These are phyloP conservation scores for Puccinellia tenuiflora DNA, from an alignment of 176 grass and related monocot species.

Conservation along the genomic window DNA sequence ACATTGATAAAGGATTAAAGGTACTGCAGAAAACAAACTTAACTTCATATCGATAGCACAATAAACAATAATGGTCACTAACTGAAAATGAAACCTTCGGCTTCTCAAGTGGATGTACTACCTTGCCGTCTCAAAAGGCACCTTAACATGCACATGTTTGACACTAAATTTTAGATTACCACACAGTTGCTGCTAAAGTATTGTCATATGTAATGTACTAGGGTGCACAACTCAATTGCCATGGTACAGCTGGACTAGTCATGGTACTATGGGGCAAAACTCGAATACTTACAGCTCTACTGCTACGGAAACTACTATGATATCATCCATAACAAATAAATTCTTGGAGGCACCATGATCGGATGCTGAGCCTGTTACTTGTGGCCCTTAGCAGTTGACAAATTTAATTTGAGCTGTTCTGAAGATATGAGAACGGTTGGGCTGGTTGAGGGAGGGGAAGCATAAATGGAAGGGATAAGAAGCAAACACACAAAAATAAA, in stretches of 20 bases:
- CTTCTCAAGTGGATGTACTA: neutral
- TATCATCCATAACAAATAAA: neutral
- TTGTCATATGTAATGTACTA: neutral
- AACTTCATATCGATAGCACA: neutral
- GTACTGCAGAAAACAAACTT: neutral
- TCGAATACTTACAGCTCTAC: neutral
- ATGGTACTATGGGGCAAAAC: neutral
- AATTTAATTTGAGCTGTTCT: neutral
- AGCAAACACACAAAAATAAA: neutral
- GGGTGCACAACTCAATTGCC: neutral
- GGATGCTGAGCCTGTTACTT: neutral
- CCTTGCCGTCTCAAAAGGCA: neutral
- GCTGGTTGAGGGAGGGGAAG: neutral
- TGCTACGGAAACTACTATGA: neutral
- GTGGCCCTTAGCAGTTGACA: neutral
- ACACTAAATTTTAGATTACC: neutral
- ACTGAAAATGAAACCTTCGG: neutral
- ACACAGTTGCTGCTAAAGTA: neutral
- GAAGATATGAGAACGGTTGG: neutral
- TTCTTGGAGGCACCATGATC: neutral
- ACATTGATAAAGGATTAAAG: neutral
- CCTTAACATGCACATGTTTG: neutral
- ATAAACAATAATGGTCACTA: neutral
- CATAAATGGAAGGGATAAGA: neutral
- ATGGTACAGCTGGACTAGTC: neutral